Conservation (phyloP, 305 asterid species). For the Fraxinus greggii region DNA sequence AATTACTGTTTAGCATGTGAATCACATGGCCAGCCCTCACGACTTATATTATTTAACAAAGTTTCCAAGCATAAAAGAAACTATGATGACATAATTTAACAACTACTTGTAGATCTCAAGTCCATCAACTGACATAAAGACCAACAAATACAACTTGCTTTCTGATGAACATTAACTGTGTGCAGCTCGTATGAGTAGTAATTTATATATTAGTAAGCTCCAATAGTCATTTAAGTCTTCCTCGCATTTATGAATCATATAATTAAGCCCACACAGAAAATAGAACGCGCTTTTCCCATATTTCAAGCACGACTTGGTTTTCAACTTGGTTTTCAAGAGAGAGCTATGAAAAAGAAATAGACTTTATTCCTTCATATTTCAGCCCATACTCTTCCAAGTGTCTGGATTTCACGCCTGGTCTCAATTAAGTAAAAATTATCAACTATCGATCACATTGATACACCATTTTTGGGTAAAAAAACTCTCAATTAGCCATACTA, state of each 20-base stretch:
- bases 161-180: not conserved
- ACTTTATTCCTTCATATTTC: not conserved
- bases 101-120: not conserved
- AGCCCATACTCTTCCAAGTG: not conserved
- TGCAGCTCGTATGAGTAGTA: not conserved
- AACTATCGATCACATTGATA: not conserved
- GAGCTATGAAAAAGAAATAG: not conserved
- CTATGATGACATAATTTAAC: not conserved
- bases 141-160: not conserved
- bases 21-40: not conserved
- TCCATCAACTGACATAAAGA: not conserved
- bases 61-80: not conserved
- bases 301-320: not conserved
- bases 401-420: not conserved
- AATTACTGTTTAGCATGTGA: not conserved
- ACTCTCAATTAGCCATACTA: not conserved
- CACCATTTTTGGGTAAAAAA: not conserved
- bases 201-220: not conserved
- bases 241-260: not conserved
- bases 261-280: not conserved
- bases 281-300: not conserved
- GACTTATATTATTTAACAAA: not conserved
- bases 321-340: not conserved
- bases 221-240: not conserved
- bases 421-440: not conserved